Percentiles rank a stretch among this genome's conserved stretches.
Conservation (phyloP, 2,329 filamentous ascomycete genomes). For the Zarea fungicola region DNA sequence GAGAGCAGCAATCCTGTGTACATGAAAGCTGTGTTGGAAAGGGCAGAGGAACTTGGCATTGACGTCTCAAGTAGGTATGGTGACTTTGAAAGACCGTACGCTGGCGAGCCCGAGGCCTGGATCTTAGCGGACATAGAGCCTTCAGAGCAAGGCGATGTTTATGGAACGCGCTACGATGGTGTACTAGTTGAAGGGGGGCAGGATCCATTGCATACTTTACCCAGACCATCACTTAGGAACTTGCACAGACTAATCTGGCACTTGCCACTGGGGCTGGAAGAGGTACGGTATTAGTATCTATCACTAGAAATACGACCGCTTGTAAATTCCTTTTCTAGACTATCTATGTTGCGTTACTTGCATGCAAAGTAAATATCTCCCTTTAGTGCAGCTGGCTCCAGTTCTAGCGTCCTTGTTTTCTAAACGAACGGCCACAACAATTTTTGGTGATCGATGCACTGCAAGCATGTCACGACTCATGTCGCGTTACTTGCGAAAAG, state of each 20-base stretch:
- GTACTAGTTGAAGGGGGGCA: neutral
- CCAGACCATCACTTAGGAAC: neutral
- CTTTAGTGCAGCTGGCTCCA: too few species aligned
- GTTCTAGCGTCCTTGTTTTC: too few species aligned
- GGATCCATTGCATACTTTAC: neutral
- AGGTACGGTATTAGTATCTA: neutral
- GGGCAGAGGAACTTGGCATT: neutral
- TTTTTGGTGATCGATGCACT: too few species aligned
- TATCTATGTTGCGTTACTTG: too few species aligned
- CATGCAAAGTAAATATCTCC: too few species aligned
- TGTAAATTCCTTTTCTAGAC: too few species aligned
- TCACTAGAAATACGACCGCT: neutral
- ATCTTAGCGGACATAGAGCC: neutral
- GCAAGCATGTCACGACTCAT: too few species aligned
- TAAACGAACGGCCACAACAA: too few species aligned
- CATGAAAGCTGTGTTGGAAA: neutral
- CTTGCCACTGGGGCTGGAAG: neutral
- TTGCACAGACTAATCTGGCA: conserved; percentile 5
- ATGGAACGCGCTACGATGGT: neutral
- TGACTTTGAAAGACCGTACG: neutral
- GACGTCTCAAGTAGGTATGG: neutral
- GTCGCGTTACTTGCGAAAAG: too few species aligned
- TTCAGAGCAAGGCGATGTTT: neutral
- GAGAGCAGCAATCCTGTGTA: neutral
- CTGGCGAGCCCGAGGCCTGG: neutral